Evolutionary conservation across 1,284 basidiomycete genomes (phyloP), one percentile per base, ranked within the genome.

Genomic region (Fomitopsis betulina): DNA sequence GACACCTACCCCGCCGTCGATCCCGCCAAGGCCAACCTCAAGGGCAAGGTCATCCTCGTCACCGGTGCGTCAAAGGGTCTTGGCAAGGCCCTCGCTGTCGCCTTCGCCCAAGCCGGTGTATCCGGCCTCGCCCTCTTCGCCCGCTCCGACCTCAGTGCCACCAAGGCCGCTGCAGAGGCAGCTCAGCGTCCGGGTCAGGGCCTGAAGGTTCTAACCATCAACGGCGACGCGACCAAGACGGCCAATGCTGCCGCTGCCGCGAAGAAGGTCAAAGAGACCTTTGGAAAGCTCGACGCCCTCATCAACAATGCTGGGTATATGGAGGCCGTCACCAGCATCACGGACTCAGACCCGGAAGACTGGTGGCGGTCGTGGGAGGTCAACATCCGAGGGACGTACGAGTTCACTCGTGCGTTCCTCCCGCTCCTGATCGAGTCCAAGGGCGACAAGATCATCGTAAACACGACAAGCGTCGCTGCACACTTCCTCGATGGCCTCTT

Each of bases 271-370:
- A 54, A 55, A 23, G 56, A 49, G 19, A 23, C 45, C 7, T 60
- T 60, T 17, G 59, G 53, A 1, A 37, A 43, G 32, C 27, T 56
- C n/a, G 54, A 56, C 23, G 35, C 47, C n/a, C 33, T 56, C 32
- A 43, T 56, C 33, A 54, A 60, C 53, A 63, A 63, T 45, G 62
- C 61, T 2, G 61, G 61, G 8, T 58, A 63, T 37, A 43, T 63
- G 52, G 58, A 57, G 53, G 15, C 52, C 12, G 47, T 25, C 23
- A 39, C 9, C 17, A 30, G 35, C n/a, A 43, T 63, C 23, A 51
- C 27, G 13, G 62, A 63, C 15, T 19, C n/a, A 12, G 61, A 62
- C 21, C 56, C 59, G 1, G 37, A 51, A 5, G 56, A 55, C 15
- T 63, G 60, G 60, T 61, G 62, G 60, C 47, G 33, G 52, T 23